Percentiles rank a stretch among this genome's conserved stretches.
Conservation (phyloP, 768 basidiomycete species). For the Daedalea quercina region DNA sequence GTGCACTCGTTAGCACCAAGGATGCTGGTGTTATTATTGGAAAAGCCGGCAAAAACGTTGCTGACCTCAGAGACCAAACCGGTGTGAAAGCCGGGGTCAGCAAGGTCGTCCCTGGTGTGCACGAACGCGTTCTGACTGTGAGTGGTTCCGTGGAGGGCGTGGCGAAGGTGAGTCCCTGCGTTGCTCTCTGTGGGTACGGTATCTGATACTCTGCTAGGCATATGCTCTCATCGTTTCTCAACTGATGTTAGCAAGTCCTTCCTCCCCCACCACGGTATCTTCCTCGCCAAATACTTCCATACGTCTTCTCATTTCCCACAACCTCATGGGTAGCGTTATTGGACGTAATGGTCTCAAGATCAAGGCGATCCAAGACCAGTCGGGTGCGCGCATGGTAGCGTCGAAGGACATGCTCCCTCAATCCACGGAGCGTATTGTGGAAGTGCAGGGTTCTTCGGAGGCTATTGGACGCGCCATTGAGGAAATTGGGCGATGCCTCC, state of each 20-base stretch:
- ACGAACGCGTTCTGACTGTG: slow-evolving; percentile 95
- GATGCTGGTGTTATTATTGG: slow-evolving; percentile 98
- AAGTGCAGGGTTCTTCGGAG: slow-evolving; percentile 92
- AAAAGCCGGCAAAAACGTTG: slow-evolving; percentile 95
- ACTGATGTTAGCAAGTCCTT: slow-evolving; percentile 76
- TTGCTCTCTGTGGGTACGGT: not conserved
- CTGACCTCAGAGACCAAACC: slow-evolving; percentile 90
- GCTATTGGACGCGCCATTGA: slow-evolving; percentile 89
- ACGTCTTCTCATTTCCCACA: slow-evolving; percentile 96
- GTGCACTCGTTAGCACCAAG: slow-evolving; percentile 94
- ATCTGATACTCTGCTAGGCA: slow-evolving; percentile 44
- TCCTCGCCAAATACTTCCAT: slow-evolving; percentile 63
- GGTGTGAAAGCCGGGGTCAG: slow-evolving; percentile 98
- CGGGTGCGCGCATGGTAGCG: slow-evolving; percentile 96
- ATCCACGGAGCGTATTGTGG: slow-evolving; percentile 97
- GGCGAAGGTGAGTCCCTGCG: slow-evolving; percentile 58
- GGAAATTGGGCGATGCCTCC: slow-evolving; percentile 91
- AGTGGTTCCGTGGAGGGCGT: slow-evolving; percentile 89
- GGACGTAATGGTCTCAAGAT: slow-evolving; percentile 96
- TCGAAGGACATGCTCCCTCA: slow-evolving; percentile 99
- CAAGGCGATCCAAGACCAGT: slow-evolving; percentile 95
- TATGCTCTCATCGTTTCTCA: slow-evolving; percentile 93
- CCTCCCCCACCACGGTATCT: slow-evolving; percentile 70
- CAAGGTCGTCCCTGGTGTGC: slow-evolving; percentile 96
- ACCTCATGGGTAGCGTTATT: slow-evolving; percentile 98